These are phyloP conservation scores for Gossypium bickii DNA, from an alignment of 345 rosid species.

Conservation along the genomic window DNA sequence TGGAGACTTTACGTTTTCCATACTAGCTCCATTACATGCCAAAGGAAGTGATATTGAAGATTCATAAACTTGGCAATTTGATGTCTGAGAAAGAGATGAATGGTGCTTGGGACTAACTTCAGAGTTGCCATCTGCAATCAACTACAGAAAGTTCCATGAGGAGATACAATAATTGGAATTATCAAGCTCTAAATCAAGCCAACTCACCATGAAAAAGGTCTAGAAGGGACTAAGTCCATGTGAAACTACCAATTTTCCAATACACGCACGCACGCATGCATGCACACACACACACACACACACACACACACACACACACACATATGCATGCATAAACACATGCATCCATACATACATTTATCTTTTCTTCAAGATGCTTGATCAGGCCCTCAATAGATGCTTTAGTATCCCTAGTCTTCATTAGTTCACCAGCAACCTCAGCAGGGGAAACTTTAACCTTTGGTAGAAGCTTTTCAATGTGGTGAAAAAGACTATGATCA, in stretches of 20 bases:
- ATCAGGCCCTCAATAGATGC: conserved; percentile 20
- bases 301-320: not conserved
- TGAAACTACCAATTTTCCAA: not conserved
- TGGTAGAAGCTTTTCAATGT: conserved; percentile 24
- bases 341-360: conserved; percentile 1
- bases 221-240: not conserved
- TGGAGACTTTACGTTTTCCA: not conserved
- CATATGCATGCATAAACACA: no score
- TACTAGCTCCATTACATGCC: not conserved
- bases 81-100: not conserved
- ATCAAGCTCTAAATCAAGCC: not conserved
- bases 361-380: conserved; percentile 30
- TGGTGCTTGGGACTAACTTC: not conserved
- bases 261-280: no score
- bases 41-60: conserved; percentile 2
- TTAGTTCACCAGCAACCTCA: conserved; percentile 38
- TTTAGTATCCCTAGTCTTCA: conserved; percentile 27
- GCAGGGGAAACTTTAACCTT: conserved; percentile 35
- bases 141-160: not conserved
- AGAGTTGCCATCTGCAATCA: conserved; percentile 6
- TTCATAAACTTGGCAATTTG: not conserved
- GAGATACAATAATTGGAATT: not conserved
- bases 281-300: accelerated
- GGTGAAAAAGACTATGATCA: conserved; percentile 22
- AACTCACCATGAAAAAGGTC: not conserved